phyloP scores from a whole-genome alignment of 495 filamentous ascomycete species.

The Wilcoxina mikolae region DNA sequence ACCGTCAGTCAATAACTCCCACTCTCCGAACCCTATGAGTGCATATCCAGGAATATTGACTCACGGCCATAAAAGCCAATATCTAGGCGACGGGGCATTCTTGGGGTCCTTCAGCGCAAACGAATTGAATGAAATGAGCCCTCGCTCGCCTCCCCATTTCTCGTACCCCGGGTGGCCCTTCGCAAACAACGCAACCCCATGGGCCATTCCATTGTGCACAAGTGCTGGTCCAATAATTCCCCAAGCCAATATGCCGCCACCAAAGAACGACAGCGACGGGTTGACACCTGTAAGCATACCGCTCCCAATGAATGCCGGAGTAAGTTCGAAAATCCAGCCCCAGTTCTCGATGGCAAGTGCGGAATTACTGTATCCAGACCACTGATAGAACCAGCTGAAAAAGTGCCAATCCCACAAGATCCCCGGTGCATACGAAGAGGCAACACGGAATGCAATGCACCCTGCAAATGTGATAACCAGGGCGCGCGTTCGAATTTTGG shows the following conservation, averaged over 20 bases:
- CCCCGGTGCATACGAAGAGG: constrained; percentile 46
- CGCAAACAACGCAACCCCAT: constrained; percentile 24
- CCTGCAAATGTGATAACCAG: constrained; percentile 37
- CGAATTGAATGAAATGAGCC: constrained; percentile 36
- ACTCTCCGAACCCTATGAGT: too few relatives aligned
- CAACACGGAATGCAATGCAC: constrained; percentile 41
- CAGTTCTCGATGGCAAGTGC: constrained; percentile 48
- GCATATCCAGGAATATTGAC: not conserved
- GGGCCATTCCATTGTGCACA: constrained; percentile 42
- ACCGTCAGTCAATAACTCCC: too few relatives aligned
- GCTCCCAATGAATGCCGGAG: constrained; percentile 51
- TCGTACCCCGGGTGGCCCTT: constrained; percentile 38
- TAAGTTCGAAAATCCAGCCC: constrained; percentile 51
- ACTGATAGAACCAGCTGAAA: constrained; percentile 46
- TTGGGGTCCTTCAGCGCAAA: constrained; percentile 35
- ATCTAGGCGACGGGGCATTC: constrained; percentile 42
- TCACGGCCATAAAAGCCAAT: constrained; percentile 51
- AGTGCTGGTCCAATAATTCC: constrained; percentile 49
- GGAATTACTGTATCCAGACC: constrained; percentile 41
- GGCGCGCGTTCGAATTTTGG: constrained; percentile 45
- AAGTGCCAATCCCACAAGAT: constrained; percentile 55
- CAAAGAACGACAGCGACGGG: constrained; percentile 47
- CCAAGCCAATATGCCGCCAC: constrained; percentile 46
- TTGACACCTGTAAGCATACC: constrained; percentile 55
- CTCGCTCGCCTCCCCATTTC: constrained; percentile 16